Conservation (phyloP, 1,284 basidiomycete species). For the Coniophora puteana region DNA sequence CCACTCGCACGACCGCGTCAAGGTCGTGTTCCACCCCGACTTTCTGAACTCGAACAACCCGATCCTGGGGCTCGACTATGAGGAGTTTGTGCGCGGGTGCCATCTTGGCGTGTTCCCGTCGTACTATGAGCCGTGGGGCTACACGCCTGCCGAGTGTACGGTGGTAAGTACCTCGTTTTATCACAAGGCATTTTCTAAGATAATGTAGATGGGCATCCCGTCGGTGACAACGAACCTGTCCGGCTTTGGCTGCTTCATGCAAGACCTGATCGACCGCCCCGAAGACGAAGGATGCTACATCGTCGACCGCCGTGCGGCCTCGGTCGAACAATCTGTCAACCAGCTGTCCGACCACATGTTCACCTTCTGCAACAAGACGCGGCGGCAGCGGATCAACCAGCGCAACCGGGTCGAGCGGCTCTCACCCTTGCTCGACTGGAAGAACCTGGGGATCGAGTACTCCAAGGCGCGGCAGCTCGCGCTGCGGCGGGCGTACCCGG, state of each 20-base stretch:
- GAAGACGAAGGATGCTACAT: conserved; percentile 92
- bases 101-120: conserved; percentile 98
- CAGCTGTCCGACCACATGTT: conserved; percentile 74
- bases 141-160: conserved; percentile 83
- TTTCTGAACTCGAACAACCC: conserved; percentile 98
- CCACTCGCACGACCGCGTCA: conserved; percentile 78
- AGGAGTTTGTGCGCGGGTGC: conserved; percentile 97
- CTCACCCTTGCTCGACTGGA: conserved; percentile 94
- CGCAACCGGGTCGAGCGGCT: conserved; percentile 95
- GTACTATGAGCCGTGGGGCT: conserved; percentile 95
- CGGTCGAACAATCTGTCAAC: conserved; percentile 89
- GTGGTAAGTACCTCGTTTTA: conserved; percentile 47
- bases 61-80: conserved; percentile 95
- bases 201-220: conserved; percentile 88
- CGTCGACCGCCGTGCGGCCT: conserved; percentile 87
- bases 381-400: conserved; percentile 96
- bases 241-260: conserved; percentile 98
- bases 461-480: conserved; percentile 93
- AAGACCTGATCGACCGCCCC: conserved; percentile 94
- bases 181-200: too few relatives aligned
- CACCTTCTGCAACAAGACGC: conserved; percentile 83
- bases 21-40: conserved; percentile 98
- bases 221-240: conserved; percentile 96
- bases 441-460: conserved; percentile 96
- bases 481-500: conserved; percentile 91